Conservation (phyloP, 2,329 filamentous ascomycete species). For the Lachnellula cervina region DNA sequence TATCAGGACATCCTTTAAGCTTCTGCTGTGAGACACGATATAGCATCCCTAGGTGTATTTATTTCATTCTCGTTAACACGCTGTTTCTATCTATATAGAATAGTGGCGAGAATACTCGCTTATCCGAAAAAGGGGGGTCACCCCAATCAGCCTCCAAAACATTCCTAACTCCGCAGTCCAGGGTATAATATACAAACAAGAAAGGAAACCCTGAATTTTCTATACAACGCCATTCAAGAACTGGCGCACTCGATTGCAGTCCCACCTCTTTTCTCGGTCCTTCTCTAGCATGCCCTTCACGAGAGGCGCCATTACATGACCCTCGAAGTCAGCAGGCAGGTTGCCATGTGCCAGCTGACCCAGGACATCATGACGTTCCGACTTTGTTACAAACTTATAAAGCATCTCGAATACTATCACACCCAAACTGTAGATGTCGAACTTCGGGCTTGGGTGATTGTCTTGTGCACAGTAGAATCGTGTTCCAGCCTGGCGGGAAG, state of each 20-base stretch:
- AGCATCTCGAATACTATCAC: slow-evolving; percentile 60
- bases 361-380: slow-evolving; percentile 42
- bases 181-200: neutral
- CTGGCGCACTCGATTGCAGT: slow-evolving; percentile 14
- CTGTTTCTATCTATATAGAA: too few relatives aligned
- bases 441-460: neutral
- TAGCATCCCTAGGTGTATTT: too few relatives aligned
- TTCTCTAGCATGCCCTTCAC: slow-evolving; percentile 21
- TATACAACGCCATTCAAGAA: slow-evolving; percentile 4
- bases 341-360: slow-evolving; percentile 31
- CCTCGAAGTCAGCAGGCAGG: slow-evolving; percentile 20
- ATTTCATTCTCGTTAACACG: too few relatives aligned
- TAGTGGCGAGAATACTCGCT: too few relatives aligned
- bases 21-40: too few relatives aligned
- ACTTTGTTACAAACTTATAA: slow-evolving; percentile 46
- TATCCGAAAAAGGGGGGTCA: neutral
- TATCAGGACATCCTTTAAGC: too few relatives aligned
- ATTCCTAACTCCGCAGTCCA: neutral
- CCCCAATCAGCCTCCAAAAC: neutral
- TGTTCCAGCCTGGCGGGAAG: slow-evolving; percentile 48
- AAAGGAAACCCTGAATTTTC: neutral
- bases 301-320: slow-evolving; percentile 21
- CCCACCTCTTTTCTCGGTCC: slow-evolving; percentile 19
- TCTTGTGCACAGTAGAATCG: slow-evolving; percentile 51
- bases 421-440: slow-evolving; percentile 54